Evolutionary conservation across 2,329 filamentous ascomycete genomes (phyloP), one percentile per base, ranked within the genome.

Genomic region (Sarocladium oryzae): DNA sequence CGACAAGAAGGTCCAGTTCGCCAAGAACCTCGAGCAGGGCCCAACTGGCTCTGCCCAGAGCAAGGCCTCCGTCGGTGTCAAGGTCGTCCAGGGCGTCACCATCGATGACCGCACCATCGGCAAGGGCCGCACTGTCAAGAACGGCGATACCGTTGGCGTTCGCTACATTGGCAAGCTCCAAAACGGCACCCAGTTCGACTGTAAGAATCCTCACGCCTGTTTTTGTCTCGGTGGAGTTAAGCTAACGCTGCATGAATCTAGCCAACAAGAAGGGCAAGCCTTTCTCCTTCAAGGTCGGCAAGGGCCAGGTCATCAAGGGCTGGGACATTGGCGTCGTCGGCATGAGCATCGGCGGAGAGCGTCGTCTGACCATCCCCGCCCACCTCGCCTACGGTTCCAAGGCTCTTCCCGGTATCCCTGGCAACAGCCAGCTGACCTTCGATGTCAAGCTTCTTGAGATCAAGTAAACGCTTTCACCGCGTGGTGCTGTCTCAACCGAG

Each of bases 241-340:
- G 38, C 61, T 64, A 60, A 63, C 60, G 54, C 40, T 32, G n/a
- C n/a, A n/a, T n/a, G 38, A 62, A 36, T 21, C 8, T 20, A 91
- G 89, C 90, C 71, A 97, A 99, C 81, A 99, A 97, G 81, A 96
- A 95, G 77, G 93, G 93, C 63, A 91, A 95, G 77, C 92, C 95
- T 53, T 99, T 99, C 76, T 81, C 80, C 59, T 97, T 97, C 83
- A 95, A 92, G 78, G 84, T 95, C 55, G 95, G 93, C 60, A 83
- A 85, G 66, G 91, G 91, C 55, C 89, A 97, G 71, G 95, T 99
- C 63, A 99, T 99, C 77, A 93, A 95, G 81, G 93, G 93, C 60
- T 97, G 93, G 95, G 95, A 99, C 69, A 82, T 97, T 58, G 93
- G 93, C 72, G 77, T 99, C 60, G 78, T 81, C 60, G 95, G 95